Evolutionary conservation across 2,329 filamentous ascomycete genomes (phyloP), one percentile per base, ranked within the genome.

Genomic region (Venturia oleaginea): DNA sequence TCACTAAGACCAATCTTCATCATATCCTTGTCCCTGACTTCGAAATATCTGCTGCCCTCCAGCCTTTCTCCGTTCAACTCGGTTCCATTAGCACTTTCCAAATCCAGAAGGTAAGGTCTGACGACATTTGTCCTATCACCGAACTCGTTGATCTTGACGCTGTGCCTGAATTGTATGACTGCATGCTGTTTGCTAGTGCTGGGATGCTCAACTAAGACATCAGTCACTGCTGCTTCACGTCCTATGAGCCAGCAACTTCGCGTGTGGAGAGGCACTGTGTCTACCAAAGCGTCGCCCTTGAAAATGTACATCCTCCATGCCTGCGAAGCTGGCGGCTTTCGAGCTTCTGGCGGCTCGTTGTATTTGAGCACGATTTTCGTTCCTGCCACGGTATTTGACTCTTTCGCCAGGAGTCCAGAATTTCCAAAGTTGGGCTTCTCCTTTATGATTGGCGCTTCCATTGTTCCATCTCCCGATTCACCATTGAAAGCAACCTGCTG

Each of bases 161-260:
- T 92, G 72, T 91, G 87, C 43, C 94, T 86, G 72, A 99, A 99
- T 74, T 99, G 94, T 54, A 99, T 84, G 10, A 92, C 94, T 0
- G 93, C 93, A 75, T 99, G 94, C 76, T 99, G 94, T 76, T 95
- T 95, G 74, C 91, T 96, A 71, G 92, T 86, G 75, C 91, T 97
- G 0, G 92, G 92, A 73, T 99, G 93, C 72, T 96, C 91, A 8
- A 95, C 84, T 2, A 85, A 79, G 65, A 96, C 80, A 73, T 99
- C 94, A 2, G 90, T 91, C 3, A 99, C 88, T 5, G 87, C 79
- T 63, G 83, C 75, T 70, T 97, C 92, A 59, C 92, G 83, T 0
- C 94, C 94, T 10, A 97, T 79, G 30, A 99, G 79, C 94, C 94
- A 99, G 78, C 91, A 96, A 71, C 88, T 95, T 66, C 91, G 86